phyloP scores from a whole-genome alignment of 805 yeast species.

The Schwanniomyces yamadae region DNA sequence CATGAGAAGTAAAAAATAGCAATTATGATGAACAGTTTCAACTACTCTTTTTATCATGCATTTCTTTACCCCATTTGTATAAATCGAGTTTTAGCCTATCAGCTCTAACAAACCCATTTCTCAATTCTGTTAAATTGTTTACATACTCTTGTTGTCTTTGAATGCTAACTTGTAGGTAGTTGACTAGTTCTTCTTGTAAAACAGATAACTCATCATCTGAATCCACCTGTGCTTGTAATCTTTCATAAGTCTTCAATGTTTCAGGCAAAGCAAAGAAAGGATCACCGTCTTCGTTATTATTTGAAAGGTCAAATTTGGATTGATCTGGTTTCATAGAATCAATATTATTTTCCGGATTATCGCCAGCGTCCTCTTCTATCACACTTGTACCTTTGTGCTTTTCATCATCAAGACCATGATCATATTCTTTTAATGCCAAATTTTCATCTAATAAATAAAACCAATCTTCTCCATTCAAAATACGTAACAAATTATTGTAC shows the following conservation, averaged over 20 bases:
- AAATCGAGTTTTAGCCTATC: constrained; percentile 70
- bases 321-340: constrained; percentile 3
- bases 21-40: constrained; percentile 6
- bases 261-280: constrained; percentile 59
- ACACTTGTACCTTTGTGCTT: constrained; percentile 11
- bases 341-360: background rate
- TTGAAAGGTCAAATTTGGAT: constrained; percentile 9
- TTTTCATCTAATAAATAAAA: constrained; percentile 60
- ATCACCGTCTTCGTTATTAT: constrained; percentile 28
- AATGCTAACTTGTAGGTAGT: constrained; percentile 43
- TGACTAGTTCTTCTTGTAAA: constrained; percentile 55
- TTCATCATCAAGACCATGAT: constrained; percentile 51
- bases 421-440: constrained; percentile 65
- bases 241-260: constrained; percentile 32
- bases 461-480: constrained; percentile 86
- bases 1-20: too few relatives aligned
- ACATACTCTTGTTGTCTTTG: constrained; percentile 75
- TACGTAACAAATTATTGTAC: constrained; percentile 68
- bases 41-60: constrained; percentile 49
- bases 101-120: constrained; percentile 76
- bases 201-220: constrained; percentile 42
- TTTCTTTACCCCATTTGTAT: constrained; percentile 82
- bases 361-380: background rate
- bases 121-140: constrained; percentile 67
- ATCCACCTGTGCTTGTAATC: constrained; percentile 19